Percentiles rank a stretch among this genome's conserved stretches.
These are phyloP conservation scores for Chalciporus sphaerocephalus DNA, from an alignment of 768 basidiomycete species.

Conservation along the genomic window DNA sequence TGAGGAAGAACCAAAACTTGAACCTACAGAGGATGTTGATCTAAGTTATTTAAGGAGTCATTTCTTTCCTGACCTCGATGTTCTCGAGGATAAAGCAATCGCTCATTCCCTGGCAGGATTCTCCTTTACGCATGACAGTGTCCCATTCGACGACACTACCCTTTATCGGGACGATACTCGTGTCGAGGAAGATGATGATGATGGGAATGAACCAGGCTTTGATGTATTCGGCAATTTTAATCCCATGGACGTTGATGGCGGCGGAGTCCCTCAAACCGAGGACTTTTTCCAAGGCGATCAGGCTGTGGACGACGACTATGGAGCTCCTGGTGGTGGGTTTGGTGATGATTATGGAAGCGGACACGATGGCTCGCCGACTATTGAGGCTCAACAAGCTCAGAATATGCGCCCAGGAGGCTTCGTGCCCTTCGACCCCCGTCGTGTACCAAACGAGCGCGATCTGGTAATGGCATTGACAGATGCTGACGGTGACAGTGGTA, in stretches of 20 bases:
- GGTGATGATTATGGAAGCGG: constrained; percentile 40
- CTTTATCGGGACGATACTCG: constrained; percentile 55
- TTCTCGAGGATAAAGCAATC: constrained; percentile 66
- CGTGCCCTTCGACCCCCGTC: constrained; percentile 82
- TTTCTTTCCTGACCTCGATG: constrained; percentile 68
- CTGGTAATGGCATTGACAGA: constrained; percentile 84
- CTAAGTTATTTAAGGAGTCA: constrained; percentile 59
- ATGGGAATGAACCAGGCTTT: constrained; percentile 24
- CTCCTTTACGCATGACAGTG: constrained; percentile 67
- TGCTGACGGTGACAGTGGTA: constrained; percentile 50
- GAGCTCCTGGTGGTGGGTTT: constrained; percentile 35
- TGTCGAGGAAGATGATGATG: constrained; percentile 34
- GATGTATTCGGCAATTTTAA: constrained; percentile 21
- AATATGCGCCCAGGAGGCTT: constrained; percentile 43
- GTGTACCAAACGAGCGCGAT: constrained; percentile 70
- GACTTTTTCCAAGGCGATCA: constrained; percentile 70
- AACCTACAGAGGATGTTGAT: constrained; percentile 67
- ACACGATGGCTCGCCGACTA: constrained; percentile 42
- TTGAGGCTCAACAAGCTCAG: constrained; percentile 39
- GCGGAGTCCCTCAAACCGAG: constrained; percentile 41
- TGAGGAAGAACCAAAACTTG: constrained; percentile 60
- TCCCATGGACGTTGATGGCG: constrained; percentile 40
- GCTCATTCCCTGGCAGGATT: constrained; percentile 79
- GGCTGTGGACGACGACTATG: constrained; percentile 46
- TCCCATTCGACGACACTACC: constrained; percentile 57